Conservation (phyloP, 208 protist species). For the Trypanosoma vivax region DNA sequence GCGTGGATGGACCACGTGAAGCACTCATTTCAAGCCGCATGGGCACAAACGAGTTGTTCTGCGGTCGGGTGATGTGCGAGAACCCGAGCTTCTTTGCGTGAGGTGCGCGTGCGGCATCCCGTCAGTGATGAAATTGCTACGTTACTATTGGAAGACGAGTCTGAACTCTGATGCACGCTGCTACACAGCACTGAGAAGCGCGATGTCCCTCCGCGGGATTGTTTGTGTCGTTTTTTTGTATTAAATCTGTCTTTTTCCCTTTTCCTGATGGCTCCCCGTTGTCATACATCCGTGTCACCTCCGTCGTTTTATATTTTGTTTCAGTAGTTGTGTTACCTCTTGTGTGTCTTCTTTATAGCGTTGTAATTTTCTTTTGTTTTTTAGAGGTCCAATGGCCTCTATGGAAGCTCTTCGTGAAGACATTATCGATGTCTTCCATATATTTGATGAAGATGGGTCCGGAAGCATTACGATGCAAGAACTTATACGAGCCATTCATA, state of each 20-base stretch:
- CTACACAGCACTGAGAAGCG: constrained; percentile 11
- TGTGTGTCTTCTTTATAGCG: constrained; percentile 7
- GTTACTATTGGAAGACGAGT: constrained; percentile 27
- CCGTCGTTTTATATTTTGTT: constrained; percentile 22
- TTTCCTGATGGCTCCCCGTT: too few relatives aligned
- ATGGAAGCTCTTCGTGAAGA: constrained; percentile 52
- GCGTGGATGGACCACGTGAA: background rate
- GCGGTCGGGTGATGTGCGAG: constrained; percentile 25
- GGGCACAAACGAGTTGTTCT: constrained; percentile 13
- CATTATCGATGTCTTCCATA: constrained; percentile 74
- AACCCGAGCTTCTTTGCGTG: background rate
- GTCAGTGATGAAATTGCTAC: constrained; percentile 14
- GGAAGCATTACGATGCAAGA: constrained; percentile 65
- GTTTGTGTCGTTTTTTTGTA: constrained; percentile 2
- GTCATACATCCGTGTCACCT: too few relatives aligned
- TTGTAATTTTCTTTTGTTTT: constrained; percentile 14
- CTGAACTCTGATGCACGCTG: constrained; percentile 22
- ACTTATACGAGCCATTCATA: constrained; percentile 56
- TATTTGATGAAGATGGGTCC: constrained; percentile 76
- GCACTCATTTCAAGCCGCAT: constrained; percentile 25
- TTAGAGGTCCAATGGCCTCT: constrained; percentile 20
- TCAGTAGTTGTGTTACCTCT: background rate
- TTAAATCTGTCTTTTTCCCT: constrained; percentile 11
- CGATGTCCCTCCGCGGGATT: background rate
- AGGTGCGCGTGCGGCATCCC: background rate